Evolutionary conservation across 352 stramenopile genomes (phyloP), one percentile per base, ranked within the genome.

Genomic region (Phytophthora palmivora): DNA sequence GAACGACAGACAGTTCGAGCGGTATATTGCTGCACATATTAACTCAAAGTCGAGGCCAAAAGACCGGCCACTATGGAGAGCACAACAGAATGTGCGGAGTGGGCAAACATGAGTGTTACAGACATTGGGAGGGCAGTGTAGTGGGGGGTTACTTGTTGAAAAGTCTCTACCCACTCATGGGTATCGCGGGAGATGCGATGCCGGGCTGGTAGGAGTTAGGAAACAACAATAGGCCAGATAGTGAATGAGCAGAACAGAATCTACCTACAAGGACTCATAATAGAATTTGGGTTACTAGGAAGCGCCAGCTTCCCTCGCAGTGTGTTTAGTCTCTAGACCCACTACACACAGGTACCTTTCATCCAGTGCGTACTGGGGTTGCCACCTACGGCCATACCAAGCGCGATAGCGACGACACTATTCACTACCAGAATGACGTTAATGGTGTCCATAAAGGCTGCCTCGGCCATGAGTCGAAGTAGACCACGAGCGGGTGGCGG

Each of bases 391-490:
- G 67, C 54, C 46, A 76, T 63, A 0, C 56, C 67, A 2, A 80
- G 58, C 12, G 69, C 60, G 14, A 83, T 41, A 14, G 76, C 75
- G 4, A 81, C 58, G n/a, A 76, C 48, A 14, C 70, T 74, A n/a
- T 68, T 49, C 2, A 78, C 50, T 8, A 69, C 62, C 36, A 85
- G 52, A 15, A 85, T 68, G 41, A 81, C 62, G 49, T 79, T 82
- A 10, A 57, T 85, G 14, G 66, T 62, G 44, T 85, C 70, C 56
- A 91, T 69, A 37, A 96, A 82, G 12, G 82, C 81, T 12, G 68
- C 66, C 4, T 66, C 44, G 3, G 50, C 72, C 48, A 95, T 83
- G 32, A 95, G 67, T 16, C 65, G 53, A 22, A 76, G 36, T 16
- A 78, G 36, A 2, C 59, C 58, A 5, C 58, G 60, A 4, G 61